phyloP scores from a whole-genome alignment of 2,329 filamentous ascomycete species.

The Cladosporium austrohemisphaericum region DNA sequence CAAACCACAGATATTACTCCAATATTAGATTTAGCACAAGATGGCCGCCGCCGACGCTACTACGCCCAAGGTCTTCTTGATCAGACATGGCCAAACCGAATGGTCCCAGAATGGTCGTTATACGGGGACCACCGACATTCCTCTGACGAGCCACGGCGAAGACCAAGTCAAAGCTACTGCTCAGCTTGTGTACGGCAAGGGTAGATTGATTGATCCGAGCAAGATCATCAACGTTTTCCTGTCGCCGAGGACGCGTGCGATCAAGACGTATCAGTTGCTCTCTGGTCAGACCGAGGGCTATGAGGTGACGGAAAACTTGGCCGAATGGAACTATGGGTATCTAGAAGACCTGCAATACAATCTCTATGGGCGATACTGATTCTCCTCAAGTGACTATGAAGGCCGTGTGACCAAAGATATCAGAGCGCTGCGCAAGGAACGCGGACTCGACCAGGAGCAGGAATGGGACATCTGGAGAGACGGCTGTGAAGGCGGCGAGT shows the following conservation, averaged over 20 bases:
- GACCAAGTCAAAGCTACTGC: slow-evolving; percentile 51
- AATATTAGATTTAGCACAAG: neutral
- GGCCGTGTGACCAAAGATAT: slow-evolving; percentile 73
- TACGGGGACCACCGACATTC: slow-evolving; percentile 81
- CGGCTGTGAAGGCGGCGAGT: slow-evolving; percentile 82
- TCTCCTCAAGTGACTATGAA: slow-evolving; percentile 65
- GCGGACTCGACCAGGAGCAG: slow-evolving; percentile 52
- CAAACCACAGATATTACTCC: neutral
- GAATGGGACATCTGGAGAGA: slow-evolving; percentile 87
- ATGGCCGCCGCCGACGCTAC: slow-evolving; percentile 38
- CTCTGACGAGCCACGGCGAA: slow-evolving; percentile 76
- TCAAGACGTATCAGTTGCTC: slow-evolving; percentile 47
- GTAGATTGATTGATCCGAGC: slow-evolving; percentile 50
- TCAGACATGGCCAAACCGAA: slow-evolving; percentile 91
- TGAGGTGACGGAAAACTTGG: slow-evolving; percentile 63
- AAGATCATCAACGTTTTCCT: slow-evolving; percentile 48
- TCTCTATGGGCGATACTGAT: neutral
- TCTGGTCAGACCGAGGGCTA: slow-evolving; percentile 32
- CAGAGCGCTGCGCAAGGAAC: slow-evolving; percentile 53
- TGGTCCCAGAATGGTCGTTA: slow-evolving; percentile 82
- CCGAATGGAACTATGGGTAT: slow-evolving; percentile 77
- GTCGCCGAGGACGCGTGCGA: slow-evolving; percentile 49
- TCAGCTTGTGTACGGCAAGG: slow-evolving; percentile 46
- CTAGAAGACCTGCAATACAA: neutral
- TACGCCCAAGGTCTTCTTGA: slow-evolving; percentile 72